Conservation (phyloP, 768 basidiomycete species). For the Leucocoprinus birnbaumii region DNA sequence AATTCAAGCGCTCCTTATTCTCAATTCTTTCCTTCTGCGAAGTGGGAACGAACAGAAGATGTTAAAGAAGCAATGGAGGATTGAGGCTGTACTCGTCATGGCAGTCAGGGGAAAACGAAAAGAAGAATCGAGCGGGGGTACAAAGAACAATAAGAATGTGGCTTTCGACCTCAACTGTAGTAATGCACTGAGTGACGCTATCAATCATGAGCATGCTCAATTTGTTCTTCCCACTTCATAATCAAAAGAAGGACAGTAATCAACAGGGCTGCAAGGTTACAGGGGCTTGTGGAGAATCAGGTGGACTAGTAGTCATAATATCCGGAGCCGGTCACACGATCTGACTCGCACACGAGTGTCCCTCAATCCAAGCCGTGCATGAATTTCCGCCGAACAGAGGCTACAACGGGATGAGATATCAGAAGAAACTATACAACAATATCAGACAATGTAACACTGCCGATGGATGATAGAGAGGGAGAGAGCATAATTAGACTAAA, state of each 20-base stretch:
- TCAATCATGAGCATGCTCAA: neutral
- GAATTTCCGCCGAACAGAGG: neutral
- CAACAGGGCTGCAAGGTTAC: too few species aligned
- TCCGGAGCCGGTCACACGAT: constrained; percentile 6
- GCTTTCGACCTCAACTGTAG: too few species aligned
- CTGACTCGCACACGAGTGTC: neutral
- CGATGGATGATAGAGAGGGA: neutral
- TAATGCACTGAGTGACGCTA: neutral
- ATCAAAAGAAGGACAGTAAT: too few species aligned
- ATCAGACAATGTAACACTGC: constrained; percentile 4
- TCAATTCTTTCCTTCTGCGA: too few species aligned
- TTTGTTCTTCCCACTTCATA: too few species aligned
- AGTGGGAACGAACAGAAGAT: too few species aligned
- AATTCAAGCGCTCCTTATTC: too few species aligned
- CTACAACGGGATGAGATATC: neutral
- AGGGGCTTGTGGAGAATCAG: neutral
- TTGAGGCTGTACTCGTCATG: too few species aligned
- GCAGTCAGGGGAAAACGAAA: too few species aligned
- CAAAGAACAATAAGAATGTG: too few species aligned
- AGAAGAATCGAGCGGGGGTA: too few species aligned
- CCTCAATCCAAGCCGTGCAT: neutral
- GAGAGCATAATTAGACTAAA: constrained; percentile 5
- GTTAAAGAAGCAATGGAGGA: too few species aligned
- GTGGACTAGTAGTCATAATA: neutral
- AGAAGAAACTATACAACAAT: constrained; percentile 7